Base-by-base conservation (phyloP, 1,284 basidiomycete genomes). In the Athelia sp. region DNA sequence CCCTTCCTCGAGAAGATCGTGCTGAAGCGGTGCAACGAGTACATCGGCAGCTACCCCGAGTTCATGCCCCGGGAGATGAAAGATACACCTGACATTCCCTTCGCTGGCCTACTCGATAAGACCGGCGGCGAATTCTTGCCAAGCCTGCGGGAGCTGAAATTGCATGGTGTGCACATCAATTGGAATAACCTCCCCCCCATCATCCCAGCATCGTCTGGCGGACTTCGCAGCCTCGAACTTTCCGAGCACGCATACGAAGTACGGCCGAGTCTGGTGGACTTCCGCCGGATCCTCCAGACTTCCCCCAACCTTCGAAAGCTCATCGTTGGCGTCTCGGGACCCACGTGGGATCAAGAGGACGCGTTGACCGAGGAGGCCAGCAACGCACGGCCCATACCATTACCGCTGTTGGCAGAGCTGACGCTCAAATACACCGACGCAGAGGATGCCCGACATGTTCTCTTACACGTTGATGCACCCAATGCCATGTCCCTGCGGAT, bases 21-120 rank as follows among this genome's bases (percentile, higher is more conserved):
- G 21, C 64, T 82, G 17, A 78, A 79, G 72, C 74, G 75, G 29
- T 81, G 76, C 61, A 81, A 80, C 55, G 74, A 78, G 49, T 79
- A 73, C 56, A 67, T 71, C 49, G 71, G 73, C 54, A 74, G 74
- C 57, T 65, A 63, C 13, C 63, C 64, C 19, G 58, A 62, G 35
- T 80, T 80, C 58, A 65, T 66, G 52, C 74, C 77, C 3, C 45
- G 50, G n/a, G 54, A 62, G 4, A 60, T 73, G 55, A 66, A 64
- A 51, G 60, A 63, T n/a, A 66, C 66, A 4, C 51, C 55, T 4
- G 69, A 70, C 47, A 63, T 76, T 18, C 62, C 62, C 36, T 60
- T 68, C 50, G 54, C 56, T 40, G 54, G 53, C 38, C 50, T 54
- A 47, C 47, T 54, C 42, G 46, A 47, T 31, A 42, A 47, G 23